A percentile compares a stretch with the other conserved stretches of the same genome.
Evolutionary conservation across 345 rosid species (phyloP).

Genomic region (Eucalyptus leucophloia): DNA sequence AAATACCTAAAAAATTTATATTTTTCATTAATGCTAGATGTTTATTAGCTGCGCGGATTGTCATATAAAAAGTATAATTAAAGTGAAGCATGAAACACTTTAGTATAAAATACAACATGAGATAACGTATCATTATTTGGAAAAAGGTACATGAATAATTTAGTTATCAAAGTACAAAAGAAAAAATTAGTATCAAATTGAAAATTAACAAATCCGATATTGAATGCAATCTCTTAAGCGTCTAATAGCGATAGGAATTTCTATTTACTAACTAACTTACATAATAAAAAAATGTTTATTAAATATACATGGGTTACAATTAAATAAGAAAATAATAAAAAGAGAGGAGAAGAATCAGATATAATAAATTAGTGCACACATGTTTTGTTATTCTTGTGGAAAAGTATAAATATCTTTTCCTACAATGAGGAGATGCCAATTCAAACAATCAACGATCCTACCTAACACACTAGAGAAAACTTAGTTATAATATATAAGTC

Average conservation of each 20-base stretch:
- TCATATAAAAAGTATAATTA: background rate
- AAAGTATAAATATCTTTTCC: background rate
- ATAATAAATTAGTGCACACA: background rate
- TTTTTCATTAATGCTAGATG: background rate
- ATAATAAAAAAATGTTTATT: background rate
- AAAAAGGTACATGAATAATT: background rate
- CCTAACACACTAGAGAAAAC: background rate
- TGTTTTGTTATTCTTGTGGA: background rate
- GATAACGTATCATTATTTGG: background rate
- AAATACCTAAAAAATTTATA: accelerated
- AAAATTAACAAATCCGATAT: background rate
- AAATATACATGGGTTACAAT: background rate
- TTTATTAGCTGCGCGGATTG: background rate
- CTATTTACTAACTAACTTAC: background rate
- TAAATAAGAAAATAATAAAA: background rate
- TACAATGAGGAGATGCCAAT: background rate
- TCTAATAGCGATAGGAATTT: background rate
- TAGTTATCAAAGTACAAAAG: background rate
- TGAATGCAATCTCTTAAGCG: background rate
- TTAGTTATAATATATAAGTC: background rate
- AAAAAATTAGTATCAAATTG: background rate
- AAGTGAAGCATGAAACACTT: background rate
- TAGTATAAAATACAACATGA: background rate
- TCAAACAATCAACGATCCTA: background rate
- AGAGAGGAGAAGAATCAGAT: background rate